A percentile compares a stretch with the other conserved stretches of the same genome.
Conservation (phyloP, 2,329 filamentous ascomycete species). For the Rasamsonia emersonii region DNA sequence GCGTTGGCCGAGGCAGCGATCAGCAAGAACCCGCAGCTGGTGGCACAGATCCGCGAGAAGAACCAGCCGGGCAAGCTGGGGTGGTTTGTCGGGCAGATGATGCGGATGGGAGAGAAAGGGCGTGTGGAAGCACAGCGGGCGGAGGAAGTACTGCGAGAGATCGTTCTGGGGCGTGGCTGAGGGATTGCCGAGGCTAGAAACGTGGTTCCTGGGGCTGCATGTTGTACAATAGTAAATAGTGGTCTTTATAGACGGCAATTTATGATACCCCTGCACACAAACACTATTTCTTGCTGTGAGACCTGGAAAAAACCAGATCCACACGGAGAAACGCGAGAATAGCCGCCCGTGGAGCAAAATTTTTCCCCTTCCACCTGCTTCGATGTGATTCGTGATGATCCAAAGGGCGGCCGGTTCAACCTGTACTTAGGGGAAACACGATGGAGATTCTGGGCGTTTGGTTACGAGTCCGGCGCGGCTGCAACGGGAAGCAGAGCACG, state of each 20-base stretch:
- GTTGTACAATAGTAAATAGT: conserved; percentile 1
- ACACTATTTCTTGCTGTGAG: no score
- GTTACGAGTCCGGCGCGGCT: conserved; percentile 3
- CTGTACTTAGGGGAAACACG: conserved; percentile 41
- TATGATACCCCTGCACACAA: no score
- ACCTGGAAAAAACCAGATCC: no score
- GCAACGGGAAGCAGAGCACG: conserved; percentile 17
- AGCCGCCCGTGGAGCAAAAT: conserved; percentile 6
- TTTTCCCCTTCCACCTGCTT: conserved; percentile 13
- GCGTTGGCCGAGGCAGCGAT: conserved; percentile 47
- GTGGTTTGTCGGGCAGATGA: conserved; percentile 63
- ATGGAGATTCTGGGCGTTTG: no score
- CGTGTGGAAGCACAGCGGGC: conserved; percentile 55
- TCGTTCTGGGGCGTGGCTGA: conserved; percentile 33
- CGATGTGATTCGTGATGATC: conserved; percentile 7
- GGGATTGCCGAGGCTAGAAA: background rate
- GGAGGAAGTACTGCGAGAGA: conserved; percentile 43
- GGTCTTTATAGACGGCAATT: conserved; percentile 5
- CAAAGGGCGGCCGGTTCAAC: conserved; percentile 21
- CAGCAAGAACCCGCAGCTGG: conserved; percentile 47
- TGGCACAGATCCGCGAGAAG: conserved; percentile 50
- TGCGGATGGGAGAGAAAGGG: conserved; percentile 51
- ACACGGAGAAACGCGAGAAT: no score
- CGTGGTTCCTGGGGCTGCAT: background rate
- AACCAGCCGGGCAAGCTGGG: conserved; percentile 57